A percentile compares a stretch with the other conserved stretches of the same genome.
Evolutionary conservation across 148 eudicot species (phyloP).

Genomic region (Polygonum maritimum): DNA sequence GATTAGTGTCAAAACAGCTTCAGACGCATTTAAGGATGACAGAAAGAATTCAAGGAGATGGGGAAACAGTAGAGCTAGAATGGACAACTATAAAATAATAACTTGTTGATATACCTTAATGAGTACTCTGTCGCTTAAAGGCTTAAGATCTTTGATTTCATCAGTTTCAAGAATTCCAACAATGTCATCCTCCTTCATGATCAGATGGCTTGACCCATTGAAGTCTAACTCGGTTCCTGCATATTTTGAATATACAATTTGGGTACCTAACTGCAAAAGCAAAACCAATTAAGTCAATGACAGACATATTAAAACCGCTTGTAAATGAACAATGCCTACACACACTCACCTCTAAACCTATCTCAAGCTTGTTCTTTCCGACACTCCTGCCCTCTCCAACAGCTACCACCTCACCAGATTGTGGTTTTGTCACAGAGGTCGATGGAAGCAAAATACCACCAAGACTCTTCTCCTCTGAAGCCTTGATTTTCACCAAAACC

Average conservation of each 20-base stretch:
- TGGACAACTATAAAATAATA: neutral
- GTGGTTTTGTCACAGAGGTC: conserved; percentile 62
- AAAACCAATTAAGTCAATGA: neutral
- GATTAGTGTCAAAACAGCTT: neutral
- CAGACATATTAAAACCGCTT: neutral
- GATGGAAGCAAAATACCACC: conserved; percentile 87
- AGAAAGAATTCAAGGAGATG: neutral
- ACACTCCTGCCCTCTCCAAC: conserved; percentile 73
- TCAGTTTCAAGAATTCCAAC: conserved; percentile 82
- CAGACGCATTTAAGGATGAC: neutral
- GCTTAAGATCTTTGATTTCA: conserved; percentile 75
- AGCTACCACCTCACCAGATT: conserved; percentile 83
- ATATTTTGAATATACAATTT: conserved; percentile 78
- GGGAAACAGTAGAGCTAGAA: neutral
- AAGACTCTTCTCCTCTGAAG: conserved; percentile 54
- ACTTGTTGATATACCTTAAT: conserved; percentile 46
- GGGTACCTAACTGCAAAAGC: conserved; percentile 49
- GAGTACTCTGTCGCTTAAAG: conserved; percentile 71
- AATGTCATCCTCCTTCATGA: conserved; percentile 85
- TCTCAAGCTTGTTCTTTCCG: conserved; percentile 57
- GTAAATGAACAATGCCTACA: neutral
- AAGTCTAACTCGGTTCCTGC: conserved; percentile 90
- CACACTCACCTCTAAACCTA: conserved; percentile 48
- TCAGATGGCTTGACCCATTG: conserved; percentile 59
- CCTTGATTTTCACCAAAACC: conserved; percentile 63